phyloP scores from a whole-genome alignment of 345 rosid genomes.

The Lepidium aucheri region DNA sequence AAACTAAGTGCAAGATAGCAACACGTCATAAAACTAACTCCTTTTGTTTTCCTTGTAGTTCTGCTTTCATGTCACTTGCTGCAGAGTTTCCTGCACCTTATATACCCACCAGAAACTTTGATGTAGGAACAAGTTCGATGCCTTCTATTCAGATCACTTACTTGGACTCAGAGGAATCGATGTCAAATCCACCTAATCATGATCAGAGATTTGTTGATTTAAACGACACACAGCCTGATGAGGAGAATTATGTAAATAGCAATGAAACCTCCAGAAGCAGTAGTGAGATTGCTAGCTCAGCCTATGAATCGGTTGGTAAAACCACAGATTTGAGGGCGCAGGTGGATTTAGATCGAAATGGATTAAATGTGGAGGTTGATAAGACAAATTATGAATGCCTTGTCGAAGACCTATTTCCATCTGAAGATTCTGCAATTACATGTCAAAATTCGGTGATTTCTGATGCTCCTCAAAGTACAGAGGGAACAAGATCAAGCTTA shows the following conservation, averaged over 20 bases:
- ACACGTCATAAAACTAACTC: constrained; percentile 11
- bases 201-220: constrained; percentile 40
- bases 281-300: constrained; percentile 28
- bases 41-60: constrained; percentile 38
- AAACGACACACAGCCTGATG: constrained; percentile 28
- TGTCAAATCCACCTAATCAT: constrained; percentile 31
- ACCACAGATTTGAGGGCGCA: constrained; percentile 19
- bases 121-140: constrained; percentile 32
- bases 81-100: constrained; percentile 51
- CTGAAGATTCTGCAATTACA: constrained; percentile 53
- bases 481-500: constrained; percentile 46
- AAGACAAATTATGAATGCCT: constrained; percentile 5
- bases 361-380: constrained; percentile 25
- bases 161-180: constrained; percentile 45
- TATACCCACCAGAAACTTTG: constrained; percentile 22
- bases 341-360: constrained; percentile 19
- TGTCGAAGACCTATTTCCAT: constrained; percentile 29
- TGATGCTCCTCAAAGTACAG: constrained; percentile 35
- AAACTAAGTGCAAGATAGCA: background rate
- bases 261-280: constrained; percentile 38
- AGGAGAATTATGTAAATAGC: constrained; percentile 43
- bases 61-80: constrained; percentile 91
- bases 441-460: constrained; percentile 36
- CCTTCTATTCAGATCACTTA: constrained; percentile 34
- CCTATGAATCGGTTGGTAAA: constrained; percentile 26